Evolutionary conservation across 768 basidiomycete species (phyloP), one percentile per base, ranked within the genome.

Genomic region (Lactarius indigo): DNA sequence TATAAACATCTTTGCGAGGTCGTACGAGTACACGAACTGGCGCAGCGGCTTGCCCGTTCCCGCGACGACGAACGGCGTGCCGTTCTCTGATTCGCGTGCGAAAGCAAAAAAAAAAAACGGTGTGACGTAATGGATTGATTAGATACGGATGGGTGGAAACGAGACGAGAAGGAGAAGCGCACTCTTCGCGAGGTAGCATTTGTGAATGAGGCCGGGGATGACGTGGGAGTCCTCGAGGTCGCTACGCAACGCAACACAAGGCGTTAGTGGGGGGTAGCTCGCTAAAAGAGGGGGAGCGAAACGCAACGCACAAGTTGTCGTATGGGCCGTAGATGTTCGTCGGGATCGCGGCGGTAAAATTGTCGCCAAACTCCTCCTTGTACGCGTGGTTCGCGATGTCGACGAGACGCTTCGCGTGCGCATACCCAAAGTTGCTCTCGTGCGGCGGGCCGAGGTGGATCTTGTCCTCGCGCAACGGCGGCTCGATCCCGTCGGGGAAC

Each of bases 331-430:
- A 97, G 26, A 97, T 87, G 75, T 95, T 97, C 8, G 96, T 97
- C 1, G 96, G 96, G 74, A 98, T 98, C n/a, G 94, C 94, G 55
- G 93, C 92, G 5, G 94, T 96, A 75, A 96, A 97, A 77, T 92
- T 93, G 78, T 87, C 88, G n/a, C 94, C 94, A 72, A 89, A 96
- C 76, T 97, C 89, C 72, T 96, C 94, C 79, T 96, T 90, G 83
- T 97, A 98, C 0, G 96, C 96, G 71, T 91, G 94, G 75, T 97
- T 97, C 75, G 93, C 91, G 2, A 97, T 88, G 74, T 97, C 96
- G 8, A 98, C 94, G 82, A 97, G 84, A 18, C 95, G 85, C 79
- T 98, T 98, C 55, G 93, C 94, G 73, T 97, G 91, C 3, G 96
- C 92, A 73, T 98, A 98, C 30, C 95, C 96, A 79, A 94, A 97